These are phyloP conservation scores for Leccinum disarticulatum DNA, from an alignment of 768 basidiomycete genomes.

Conservation along the genomic window DNA sequence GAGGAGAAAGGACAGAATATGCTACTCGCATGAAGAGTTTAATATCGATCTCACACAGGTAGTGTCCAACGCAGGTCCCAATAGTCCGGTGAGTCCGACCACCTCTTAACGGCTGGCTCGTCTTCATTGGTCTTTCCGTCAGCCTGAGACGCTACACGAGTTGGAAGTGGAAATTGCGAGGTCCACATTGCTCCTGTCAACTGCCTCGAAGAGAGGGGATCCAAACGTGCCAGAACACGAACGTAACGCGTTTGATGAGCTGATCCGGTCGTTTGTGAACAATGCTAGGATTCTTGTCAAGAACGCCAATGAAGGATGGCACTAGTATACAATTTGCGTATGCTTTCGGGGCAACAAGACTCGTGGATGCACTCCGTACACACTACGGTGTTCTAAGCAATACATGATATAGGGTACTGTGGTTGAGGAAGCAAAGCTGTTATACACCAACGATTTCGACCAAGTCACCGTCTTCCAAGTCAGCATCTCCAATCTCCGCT, in stretches of 20 bases:
- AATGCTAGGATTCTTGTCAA: slow-evolving; percentile 87
- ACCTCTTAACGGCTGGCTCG: not conserved
- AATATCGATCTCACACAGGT: slow-evolving; percentile 94
- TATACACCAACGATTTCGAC: slow-evolving; percentile 69
- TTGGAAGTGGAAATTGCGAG: slow-evolving; percentile 87
- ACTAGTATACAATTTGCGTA: slow-evolving; percentile 9
- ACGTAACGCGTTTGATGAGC: slow-evolving; percentile 80
- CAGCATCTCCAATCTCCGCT: slow-evolving; percentile 61
- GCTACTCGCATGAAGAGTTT: slow-evolving; percentile 93
- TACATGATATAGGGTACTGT: slow-evolving; percentile 5
- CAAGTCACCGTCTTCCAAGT: slow-evolving; percentile 78
- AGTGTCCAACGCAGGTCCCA: slow-evolving; percentile 49
- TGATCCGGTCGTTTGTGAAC: slow-evolving; percentile 90
- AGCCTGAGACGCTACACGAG: slow-evolving; percentile 75
- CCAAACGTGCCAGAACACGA: slow-evolving; percentile 59
- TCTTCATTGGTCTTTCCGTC: slow-evolving; percentile 5
- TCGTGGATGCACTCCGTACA: not conserved
- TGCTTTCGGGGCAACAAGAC: not conserved
- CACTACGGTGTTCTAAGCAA: not conserved
- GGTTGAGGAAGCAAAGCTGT: slow-evolving; percentile 3
- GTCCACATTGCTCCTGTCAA: slow-evolving; percentile 65
- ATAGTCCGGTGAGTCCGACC: slow-evolving; percentile 46
- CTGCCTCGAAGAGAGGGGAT: slow-evolving; percentile 69
- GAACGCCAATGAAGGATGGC: slow-evolving; percentile 63
- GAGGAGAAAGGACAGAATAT: slow-evolving; percentile 85